phyloP scores from a whole-genome alignment of 1,284 basidiomycete genomes.

The Trametes hirsuta region DNA sequence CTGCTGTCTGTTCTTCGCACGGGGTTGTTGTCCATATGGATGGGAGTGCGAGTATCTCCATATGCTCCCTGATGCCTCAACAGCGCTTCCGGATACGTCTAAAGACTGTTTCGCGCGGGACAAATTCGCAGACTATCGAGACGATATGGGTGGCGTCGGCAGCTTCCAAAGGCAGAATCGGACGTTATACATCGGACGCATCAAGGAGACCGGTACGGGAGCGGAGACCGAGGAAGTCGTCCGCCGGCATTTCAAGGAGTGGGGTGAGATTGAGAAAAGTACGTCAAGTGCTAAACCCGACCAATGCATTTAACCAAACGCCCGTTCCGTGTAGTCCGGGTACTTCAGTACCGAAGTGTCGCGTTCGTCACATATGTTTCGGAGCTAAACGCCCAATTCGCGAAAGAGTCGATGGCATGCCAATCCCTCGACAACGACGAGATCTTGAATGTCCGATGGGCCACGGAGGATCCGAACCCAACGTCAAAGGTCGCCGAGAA shows the following conservation, averaged over 20 bases:
- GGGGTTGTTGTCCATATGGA: slow-evolving; percentile 97
- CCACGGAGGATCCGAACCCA: slow-evolving; percentile 96
- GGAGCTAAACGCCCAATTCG: slow-evolving; percentile 92
- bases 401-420: slow-evolving; percentile 98
- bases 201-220: slow-evolving; percentile 89
- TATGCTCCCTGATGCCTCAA: slow-evolving; percentile 74
- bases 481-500: slow-evolving; percentile 86
- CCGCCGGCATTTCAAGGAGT: slow-evolving; percentile 92
- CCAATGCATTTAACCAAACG: background rate
- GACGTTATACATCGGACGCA: slow-evolving; percentile 93
- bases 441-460: slow-evolving; percentile 97
- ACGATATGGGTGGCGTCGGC: slow-evolving; percentile 99
- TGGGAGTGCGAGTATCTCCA: slow-evolving; percentile 97
- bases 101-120: slow-evolving; percentile 97
- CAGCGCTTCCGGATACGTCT: slow-evolving; percentile 84
- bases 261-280: slow-evolving; percentile 96
- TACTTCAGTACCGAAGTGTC: slow-evolving; percentile 92
- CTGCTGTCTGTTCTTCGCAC: slow-evolving; percentile 93
- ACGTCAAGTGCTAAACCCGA: slow-evolving; percentile 37
- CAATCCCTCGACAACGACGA: slow-evolving; percentile 98
- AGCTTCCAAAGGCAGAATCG: slow-evolving; percentile 94
- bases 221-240: slow-evolving; percentile 91
- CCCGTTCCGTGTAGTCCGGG: slow-evolving; percentile 61
- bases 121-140: slow-evolving; percentile 96
- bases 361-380: slow-evolving; percentile 96